Conservation (phyloP, 2,329 filamentous ascomycete species). For the Akanthomyces uredinophilus region DNA sequence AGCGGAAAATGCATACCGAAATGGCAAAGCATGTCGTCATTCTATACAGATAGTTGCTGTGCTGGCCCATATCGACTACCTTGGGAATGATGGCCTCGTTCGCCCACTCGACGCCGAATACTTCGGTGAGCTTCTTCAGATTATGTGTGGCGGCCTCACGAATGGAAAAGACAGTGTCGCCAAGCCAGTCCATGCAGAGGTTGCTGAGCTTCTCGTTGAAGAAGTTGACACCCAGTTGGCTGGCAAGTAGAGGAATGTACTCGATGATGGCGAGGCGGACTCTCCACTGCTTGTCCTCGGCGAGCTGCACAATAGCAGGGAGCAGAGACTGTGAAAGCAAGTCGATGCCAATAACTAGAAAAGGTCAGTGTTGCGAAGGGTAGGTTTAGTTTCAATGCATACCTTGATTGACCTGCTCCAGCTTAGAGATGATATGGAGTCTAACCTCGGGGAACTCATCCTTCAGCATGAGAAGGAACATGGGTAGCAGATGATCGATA, state of each 20-base stretch:
- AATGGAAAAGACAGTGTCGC: constrained; percentile 98
- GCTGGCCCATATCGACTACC: constrained; percentile 96
- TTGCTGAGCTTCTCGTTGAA: constrained; percentile 96
- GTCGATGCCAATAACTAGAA: constrained; percentile 89
- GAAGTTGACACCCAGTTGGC: constrained; percentile 93
- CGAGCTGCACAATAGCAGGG: constrained; percentile 93
- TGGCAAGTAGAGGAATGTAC: constrained; percentile 94
- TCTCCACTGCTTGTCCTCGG: constrained; percentile 99
- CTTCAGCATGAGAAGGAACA: constrained; percentile 99
- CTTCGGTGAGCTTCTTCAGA: constrained; percentile 95
- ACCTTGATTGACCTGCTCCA: constrained; percentile 97
- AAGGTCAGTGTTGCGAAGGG: neutral
- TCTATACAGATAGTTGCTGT: constrained; percentile 97
- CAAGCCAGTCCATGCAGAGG: constrained; percentile 97
- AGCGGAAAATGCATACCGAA: constrained; percentile 59
- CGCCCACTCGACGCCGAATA: constrained; percentile 97
- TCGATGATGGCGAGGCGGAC: constrained; percentile 97
- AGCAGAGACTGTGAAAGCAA: constrained; percentile 93
- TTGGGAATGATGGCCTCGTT: constrained; percentile 96
- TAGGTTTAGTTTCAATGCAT: constrained; percentile 24
- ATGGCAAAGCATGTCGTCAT: constrained; percentile 99
- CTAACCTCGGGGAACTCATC: constrained; percentile 98
- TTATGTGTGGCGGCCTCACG: constrained; percentile 96
- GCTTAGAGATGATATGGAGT: constrained; percentile 98
- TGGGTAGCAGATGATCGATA: constrained; percentile 91